Evolutionary conservation across 2,329 filamentous ascomycete species (phyloP).

Genomic region (Penicillium olsonii): DNA sequence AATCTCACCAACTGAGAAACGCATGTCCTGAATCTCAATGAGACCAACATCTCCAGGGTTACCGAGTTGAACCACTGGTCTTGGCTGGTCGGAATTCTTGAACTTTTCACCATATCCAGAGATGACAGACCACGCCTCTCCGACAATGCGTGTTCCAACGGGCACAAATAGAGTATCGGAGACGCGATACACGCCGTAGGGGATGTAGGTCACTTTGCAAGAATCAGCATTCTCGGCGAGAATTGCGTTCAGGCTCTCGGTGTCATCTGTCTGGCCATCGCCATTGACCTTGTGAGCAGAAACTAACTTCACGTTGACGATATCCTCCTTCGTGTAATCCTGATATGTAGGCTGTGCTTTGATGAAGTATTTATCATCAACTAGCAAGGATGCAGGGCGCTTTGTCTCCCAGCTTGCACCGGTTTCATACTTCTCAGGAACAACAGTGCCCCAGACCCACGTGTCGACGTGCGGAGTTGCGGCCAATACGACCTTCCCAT

Average conservation of each 20-base stretch:
- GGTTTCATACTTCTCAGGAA: conserved; percentile 29
- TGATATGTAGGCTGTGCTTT: conserved; percentile 48
- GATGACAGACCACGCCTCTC: conserved; percentile 57
- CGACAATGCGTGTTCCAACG: conserved; percentile 53
- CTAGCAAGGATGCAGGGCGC: conserved; percentile 35
- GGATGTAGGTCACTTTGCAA: conserved; percentile 37
- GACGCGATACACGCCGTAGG: conserved; percentile 43
- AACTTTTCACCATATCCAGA: conserved; percentile 52
- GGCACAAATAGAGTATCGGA: conserved; percentile 51
- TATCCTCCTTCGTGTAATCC: conserved; percentile 41
- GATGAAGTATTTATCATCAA: conserved; percentile 44
- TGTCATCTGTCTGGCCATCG: conserved; percentile 46
- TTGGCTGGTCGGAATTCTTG: conserved; percentile 45
- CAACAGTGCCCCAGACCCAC: conserved; percentile 38
- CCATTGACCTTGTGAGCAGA: conserved; percentile 42
- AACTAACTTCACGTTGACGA: conserved; percentile 52
- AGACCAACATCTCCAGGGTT: conserved; percentile 51
- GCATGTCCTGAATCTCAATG: conserved; percentile 55
- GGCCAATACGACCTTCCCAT: conserved; percentile 20
- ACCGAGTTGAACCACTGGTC: conserved; percentile 55
- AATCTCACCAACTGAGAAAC: conserved; percentile 53
- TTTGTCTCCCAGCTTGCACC: conserved; percentile 33
- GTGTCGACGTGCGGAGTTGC: conserved; percentile 27
- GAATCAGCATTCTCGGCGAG: conserved; percentile 30
- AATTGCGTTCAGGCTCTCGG: conserved; percentile 37